A percentile compares a stretch with the other conserved stretches of the same genome.
These are phyloP conservation scores for Truncatella angustata DNA, from an alignment of 2,329 filamentous ascomycete species.

Conservation along the genomic window DNA sequence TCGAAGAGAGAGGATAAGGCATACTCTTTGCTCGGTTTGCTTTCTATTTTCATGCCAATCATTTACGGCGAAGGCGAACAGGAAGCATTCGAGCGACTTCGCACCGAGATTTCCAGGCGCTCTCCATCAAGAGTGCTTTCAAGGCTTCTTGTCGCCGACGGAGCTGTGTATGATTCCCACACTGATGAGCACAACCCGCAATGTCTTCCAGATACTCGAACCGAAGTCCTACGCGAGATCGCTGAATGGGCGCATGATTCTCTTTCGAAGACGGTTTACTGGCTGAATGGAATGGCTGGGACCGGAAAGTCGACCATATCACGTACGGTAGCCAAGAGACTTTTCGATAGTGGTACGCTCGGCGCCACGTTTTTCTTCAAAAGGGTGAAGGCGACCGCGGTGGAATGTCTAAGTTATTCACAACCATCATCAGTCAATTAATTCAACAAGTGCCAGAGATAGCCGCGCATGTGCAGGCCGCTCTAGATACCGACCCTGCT, in stretches of 20 bases:
- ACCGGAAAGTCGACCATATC: constrained; percentile 40
- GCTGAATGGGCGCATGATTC: neutral
- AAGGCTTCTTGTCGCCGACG: no score
- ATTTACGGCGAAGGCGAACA: no score
- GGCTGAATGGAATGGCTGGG: no score
- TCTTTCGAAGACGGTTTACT: constrained; percentile 11
- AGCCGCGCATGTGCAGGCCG: constrained; percentile 21
- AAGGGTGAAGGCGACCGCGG: constrained; percentile 35
- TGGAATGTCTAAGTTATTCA: no score
- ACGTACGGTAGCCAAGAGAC: constrained; percentile 25
- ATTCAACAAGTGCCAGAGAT: constrained; percentile 24
- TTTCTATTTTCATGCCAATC: no score
- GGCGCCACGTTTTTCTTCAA: constrained; percentile 42
- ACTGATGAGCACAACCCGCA: constrained; percentile 29
- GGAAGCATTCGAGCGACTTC: no score
- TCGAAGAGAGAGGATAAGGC: no score
- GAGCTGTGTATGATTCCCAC: constrained; percentile 15
- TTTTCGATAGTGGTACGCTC: constrained; percentile 10
- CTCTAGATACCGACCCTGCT: constrained; percentile 27
- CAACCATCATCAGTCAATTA: constrained; percentile 36
- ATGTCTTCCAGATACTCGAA: constrained; percentile 30
- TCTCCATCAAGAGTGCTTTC: no score
- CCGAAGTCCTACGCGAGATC: constrained; percentile 29
- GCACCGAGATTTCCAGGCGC: no score
- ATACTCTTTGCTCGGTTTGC: no score